phyloP scores from a whole-genome alignment of 768 basidiomycete genomes.

The Termitomyces sp. region DNA sequence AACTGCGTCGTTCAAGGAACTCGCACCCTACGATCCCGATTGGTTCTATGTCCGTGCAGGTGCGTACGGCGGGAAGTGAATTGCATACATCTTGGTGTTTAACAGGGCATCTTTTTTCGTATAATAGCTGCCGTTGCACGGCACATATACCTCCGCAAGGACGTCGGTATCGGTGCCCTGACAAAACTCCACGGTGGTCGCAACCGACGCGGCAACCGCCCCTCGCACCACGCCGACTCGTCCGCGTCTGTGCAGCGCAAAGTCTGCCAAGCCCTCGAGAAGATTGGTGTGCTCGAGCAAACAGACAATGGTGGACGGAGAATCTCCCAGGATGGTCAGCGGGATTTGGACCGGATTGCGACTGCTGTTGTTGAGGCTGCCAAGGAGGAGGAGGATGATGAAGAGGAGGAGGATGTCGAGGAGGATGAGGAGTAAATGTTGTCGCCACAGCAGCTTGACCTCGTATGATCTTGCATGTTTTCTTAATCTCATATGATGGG shows the following conservation, averaged over 20 bases:
- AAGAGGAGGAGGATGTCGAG: slow-evolving; percentile 66
- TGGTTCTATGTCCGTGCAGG: slow-evolving; percentile 99
- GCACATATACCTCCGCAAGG: slow-evolving; percentile 99
- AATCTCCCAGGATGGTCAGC: slow-evolving; percentile 95
- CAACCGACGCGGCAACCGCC: slow-evolving; percentile 94
- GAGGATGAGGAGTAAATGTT: slow-evolving; percentile 53
- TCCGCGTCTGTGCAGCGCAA: slow-evolving; percentile 91
- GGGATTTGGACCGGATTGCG: slow-evolving; percentile 92
- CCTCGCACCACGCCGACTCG: slow-evolving; percentile 86
- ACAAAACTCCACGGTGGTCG: slow-evolving; percentile 96
- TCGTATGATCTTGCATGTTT: slow-evolving; percentile 37
- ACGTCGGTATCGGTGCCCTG: slow-evolving; percentile 89
- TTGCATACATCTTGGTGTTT: neutral
- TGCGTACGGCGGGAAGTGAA: slow-evolving; percentile 33
- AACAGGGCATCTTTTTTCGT: neutral
- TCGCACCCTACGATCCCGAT: slow-evolving; percentile 97
- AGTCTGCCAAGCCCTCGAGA: slow-evolving; percentile 95
- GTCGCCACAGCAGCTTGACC: slow-evolving; percentile 8
- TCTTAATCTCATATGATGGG: slow-evolving; percentile 31
- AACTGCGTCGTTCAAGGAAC: slow-evolving; percentile 96
- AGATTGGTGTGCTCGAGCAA: slow-evolving; percentile 96
- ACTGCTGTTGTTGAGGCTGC: slow-evolving; percentile 80
- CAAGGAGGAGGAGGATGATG: slow-evolving; percentile 71
- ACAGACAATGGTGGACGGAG: slow-evolving; percentile 91
- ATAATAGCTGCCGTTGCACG: slow-evolving; percentile 86